A percentile compares a stretch with the other conserved stretches of the same genome.
These are phyloP conservation scores for Sugiyamaella xylanicola DNA, from an alignment of 1,139 yeast genomes.

Conservation along the genomic window DNA sequence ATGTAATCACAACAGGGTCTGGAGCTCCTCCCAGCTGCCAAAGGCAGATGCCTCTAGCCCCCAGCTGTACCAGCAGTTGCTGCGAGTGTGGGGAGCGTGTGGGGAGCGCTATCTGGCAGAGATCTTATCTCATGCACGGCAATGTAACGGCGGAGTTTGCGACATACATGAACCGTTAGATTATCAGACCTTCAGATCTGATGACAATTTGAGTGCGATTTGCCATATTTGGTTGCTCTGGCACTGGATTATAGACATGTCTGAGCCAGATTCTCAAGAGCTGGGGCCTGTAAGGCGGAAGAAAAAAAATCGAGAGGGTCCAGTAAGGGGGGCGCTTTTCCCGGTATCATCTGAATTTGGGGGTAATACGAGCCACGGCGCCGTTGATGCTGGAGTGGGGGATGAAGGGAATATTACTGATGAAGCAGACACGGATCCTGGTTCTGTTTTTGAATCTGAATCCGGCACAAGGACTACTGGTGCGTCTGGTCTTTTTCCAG, in stretches of 20 bases:
- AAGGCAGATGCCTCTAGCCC: too few species aligned
- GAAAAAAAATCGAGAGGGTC: not conserved
- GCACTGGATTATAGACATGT: not conserved
- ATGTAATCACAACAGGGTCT: too few species aligned
- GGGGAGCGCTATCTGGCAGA: not conserved
- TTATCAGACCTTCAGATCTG: too few species aligned
- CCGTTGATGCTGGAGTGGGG: not conserved
- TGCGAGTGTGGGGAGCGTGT: too few species aligned
- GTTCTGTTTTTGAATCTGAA: too few species aligned
- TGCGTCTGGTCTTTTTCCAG: not conserved
- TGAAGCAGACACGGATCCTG: too few species aligned
- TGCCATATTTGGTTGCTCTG: not conserved
- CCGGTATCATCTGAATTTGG: not conserved
- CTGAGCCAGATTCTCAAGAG: not conserved
- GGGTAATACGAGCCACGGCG: not conserved
- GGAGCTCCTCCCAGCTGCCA: too few species aligned
- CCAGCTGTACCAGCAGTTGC: too few species aligned
- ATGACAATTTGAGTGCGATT: too few species aligned
- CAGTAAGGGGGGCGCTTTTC: not conserved
- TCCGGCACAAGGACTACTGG: not conserved
- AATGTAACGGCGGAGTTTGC: not conserved
- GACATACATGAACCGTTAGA: too few species aligned
- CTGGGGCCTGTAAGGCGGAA: not conserved
- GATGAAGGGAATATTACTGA: not conserved
- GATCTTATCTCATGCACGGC: not conserved